Conservation (phyloP, 768 basidiomycete species). For the Polyporus arcularius region DNA sequence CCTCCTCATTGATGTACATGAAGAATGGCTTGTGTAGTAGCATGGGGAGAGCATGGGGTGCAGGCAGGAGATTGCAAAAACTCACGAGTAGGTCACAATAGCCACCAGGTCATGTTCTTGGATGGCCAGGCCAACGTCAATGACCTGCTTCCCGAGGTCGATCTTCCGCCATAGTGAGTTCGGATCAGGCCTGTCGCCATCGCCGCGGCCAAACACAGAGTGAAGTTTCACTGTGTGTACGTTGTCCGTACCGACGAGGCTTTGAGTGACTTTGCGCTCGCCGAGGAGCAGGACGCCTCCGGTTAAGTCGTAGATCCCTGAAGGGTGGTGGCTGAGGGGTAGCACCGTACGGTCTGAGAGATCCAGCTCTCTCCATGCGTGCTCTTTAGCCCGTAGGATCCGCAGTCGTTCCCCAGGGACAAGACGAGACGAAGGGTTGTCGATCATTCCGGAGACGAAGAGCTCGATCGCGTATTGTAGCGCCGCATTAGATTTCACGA, state of each 20-base stretch:
- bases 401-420: constrained; percentile 17
- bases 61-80: background rate
- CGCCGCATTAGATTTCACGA: constrained; percentile 6
- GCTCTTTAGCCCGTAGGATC: constrained; percentile 8
- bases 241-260: constrained; percentile 13
- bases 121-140: constrained; percentile 26
- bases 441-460: constrained; percentile 10
- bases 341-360: constrained; percentile 7
- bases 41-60: background rate
- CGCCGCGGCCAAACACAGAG: background rate
- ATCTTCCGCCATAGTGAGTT: constrained; percentile 16
- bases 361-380: constrained; percentile 16
- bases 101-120: constrained; percentile 28
- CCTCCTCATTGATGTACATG: too few species aligned
- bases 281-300: constrained; percentile 26
- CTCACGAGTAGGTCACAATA: constrained; percentile 23
- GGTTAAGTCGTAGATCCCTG: constrained; percentile 30
- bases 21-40: too few species aligned
- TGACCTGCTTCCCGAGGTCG: constrained; percentile 19
- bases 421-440: constrained; percentile 19
- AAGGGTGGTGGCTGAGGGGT: constrained; percentile 17
- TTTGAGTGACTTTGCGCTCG: constrained; percentile 6
- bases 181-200: background rate
- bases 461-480: constrained; percentile 23
- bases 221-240: constrained; percentile 8